These are phyloP conservation scores for Lepraria neglecta DNA, from an alignment of 495 filamentous ascomycete genomes.

Conservation along the genomic window DNA sequence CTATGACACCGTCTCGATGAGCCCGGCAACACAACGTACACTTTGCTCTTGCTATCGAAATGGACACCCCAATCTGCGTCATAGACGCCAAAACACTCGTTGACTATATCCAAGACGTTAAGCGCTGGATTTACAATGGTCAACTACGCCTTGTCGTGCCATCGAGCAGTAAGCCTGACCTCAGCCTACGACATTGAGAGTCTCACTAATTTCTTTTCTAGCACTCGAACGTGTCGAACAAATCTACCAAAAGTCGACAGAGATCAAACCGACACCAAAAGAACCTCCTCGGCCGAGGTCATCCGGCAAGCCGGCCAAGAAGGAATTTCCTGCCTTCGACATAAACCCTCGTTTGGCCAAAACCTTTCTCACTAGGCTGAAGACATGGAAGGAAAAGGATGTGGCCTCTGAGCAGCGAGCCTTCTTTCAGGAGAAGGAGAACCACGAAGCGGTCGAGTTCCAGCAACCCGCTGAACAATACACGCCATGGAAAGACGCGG, in stretches of 20 bases:
- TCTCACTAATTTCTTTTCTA: conserved; percentile 30
- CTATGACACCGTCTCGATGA: conserved; percentile 28
- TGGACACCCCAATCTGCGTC: conserved; percentile 51
- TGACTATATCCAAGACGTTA: conserved; percentile 62
- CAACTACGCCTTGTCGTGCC: conserved; percentile 62
- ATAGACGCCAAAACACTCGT: conserved; percentile 67
- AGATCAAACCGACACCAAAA: conserved; percentile 21
- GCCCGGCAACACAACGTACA: conserved; percentile 7
- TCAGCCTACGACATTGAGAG: conserved; percentile 4
- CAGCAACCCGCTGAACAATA: conserved; percentile 24
- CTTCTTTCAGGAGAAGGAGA: conserved; percentile 21
- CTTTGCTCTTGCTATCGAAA: conserved; percentile 16
- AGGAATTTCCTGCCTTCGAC: conserved; percentile 27
- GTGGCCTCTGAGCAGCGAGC: conserved; percentile 13
- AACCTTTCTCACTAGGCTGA: conserved; percentile 24
- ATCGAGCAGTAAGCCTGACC: conserved; percentile 52
- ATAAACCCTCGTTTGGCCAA: conserved; percentile 26
- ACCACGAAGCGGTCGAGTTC: conserved; percentile 23
- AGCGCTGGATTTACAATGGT: conserved; percentile 60
- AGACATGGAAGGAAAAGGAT: conserved; percentile 21
- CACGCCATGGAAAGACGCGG: conserved; percentile 26
- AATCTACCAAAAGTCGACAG: conserved; percentile 26
- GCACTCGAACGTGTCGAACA: conserved; percentile 50
- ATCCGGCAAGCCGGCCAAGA: conserved; percentile 22
- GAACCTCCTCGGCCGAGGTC: conserved; percentile 23